These are phyloP conservation scores for Calocybe indica DNA, from an alignment of 768 basidiomycete genomes.

Conservation along the genomic window DNA sequence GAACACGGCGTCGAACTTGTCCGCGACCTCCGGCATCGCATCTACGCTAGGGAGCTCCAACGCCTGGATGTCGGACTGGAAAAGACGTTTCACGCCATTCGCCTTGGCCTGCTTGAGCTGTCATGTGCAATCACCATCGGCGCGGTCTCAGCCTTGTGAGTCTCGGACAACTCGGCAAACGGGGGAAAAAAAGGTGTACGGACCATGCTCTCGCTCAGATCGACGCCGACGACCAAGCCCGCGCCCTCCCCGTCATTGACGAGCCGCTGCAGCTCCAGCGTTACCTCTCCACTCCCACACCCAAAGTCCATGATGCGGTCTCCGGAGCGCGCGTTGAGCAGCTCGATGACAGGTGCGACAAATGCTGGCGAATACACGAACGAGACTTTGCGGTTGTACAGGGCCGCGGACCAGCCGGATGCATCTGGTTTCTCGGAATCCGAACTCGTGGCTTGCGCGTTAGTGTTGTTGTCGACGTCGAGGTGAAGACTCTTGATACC, in stretches of 20 bases:
- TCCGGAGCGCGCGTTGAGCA: conserved; percentile 59
- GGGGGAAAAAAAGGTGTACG: conserved; percentile 8
- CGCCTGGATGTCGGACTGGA: conserved; percentile 51
- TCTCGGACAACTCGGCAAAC: neutral
- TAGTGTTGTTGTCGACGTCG: neutral
- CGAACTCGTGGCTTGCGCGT: neutral
- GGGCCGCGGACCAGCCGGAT: conserved; percentile 50
- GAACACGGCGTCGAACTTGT: conserved; percentile 69
- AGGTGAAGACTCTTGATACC: neutral
- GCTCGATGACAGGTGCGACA: conserved; percentile 48
- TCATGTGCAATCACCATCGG: neutral
- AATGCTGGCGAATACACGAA: conserved; percentile 60
- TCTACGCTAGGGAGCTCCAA: conserved; percentile 31
- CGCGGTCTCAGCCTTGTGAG: too few relatives aligned
- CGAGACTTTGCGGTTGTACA: conserved; percentile 58
- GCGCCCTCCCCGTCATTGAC: conserved; percentile 36
- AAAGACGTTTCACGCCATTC: conserved; percentile 40
- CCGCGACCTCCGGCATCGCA: conserved; percentile 13
- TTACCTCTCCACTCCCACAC: conserved; percentile 81
- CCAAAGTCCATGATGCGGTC: conserved; percentile 74
- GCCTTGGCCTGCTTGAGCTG: conserved; percentile 49
- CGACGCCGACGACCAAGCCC: conserved; percentile 63
- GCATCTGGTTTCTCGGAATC: conserved; percentile 19
- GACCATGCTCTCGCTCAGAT: conserved; percentile 72
- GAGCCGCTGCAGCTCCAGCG: conserved; percentile 44